phyloP scores from a whole-genome alignment of 75 land plant species.

The Adiantum capillusveneris region DNA sequence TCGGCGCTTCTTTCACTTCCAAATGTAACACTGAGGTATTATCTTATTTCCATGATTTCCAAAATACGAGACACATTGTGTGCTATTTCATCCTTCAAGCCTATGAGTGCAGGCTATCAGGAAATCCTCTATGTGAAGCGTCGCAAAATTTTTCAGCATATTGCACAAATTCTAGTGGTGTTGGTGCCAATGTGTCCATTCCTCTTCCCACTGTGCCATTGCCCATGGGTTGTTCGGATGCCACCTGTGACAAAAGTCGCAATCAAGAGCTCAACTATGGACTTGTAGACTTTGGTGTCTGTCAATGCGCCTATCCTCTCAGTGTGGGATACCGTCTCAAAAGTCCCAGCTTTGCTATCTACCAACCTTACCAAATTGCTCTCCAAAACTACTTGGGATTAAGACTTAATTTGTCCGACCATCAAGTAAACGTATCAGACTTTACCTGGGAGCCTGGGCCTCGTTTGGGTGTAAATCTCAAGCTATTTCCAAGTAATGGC shows the following conservation, averaged over 20 bases:
- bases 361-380: conserved; percentile 30
- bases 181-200: neutral
- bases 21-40: no score
- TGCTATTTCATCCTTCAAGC: no score
- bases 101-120: conserved; percentile 19
- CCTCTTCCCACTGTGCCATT: neutral
- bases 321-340: conserved; percentile 59
- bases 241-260: conserved; percentile 22
- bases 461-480: conserved; percentile 58
- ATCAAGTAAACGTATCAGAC: conserved; percentile 47
- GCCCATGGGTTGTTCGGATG: neutral
- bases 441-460: conserved; percentile 70
- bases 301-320: conserved; percentile 66
- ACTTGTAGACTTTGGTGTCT: conserved; percentile 18
- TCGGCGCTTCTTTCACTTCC: no score
- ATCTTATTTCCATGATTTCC: no score
- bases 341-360: conserved; percentile 71
- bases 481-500: conserved; percentile 29
- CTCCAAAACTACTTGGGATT: conserved; percentile 37
- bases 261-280: conserved; percentile 25
- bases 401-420: conserved; percentile 23
- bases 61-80: no score
- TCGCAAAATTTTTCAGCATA: neutral
- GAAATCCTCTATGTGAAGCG: conserved; percentile 31
- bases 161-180: neutral